Evolutionary conservation across 2,329 filamentous ascomycete species (phyloP).

Genomic region (Ophiosphaerella korrae): DNA sequence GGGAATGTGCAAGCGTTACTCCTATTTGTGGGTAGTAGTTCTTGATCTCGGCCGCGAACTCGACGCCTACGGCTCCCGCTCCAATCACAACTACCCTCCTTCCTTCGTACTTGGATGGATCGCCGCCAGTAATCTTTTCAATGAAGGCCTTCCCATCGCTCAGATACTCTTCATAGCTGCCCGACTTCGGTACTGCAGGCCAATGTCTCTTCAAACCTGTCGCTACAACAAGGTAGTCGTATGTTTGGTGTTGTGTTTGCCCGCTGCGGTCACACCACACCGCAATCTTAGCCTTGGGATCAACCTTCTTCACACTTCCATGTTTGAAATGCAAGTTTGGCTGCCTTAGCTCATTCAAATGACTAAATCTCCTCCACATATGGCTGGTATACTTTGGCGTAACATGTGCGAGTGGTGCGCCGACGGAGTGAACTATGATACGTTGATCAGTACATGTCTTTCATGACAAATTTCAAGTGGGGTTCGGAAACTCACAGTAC

Average conservation of each 20-base stretch:
- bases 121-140: conserved; percentile 45
- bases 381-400: conserved; percentile 67
- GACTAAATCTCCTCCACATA: conserved; percentile 71
- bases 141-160: conserved; percentile 67
- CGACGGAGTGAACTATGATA: conserved; percentile 72
- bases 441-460: conserved; percentile 21
- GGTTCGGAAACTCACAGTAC: conserved; percentile 65
- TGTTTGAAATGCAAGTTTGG: conserved; percentile 68
- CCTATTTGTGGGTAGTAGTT: conserved; percentile 65
- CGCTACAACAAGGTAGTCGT: conserved; percentile 77
- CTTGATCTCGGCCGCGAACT: conserved; percentile 82
- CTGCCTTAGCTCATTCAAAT: conserved; percentile 69
- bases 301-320: conserved; percentile 66
- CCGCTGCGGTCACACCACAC: conserved; percentile 57
- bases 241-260: conserved; percentile 54
- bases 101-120: conserved; percentile 29
- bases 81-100: conserved; percentile 73
- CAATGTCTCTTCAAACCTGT: conserved; percentile 72
- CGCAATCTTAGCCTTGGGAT: conserved; percentile 65
- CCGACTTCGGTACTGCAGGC: conserved; percentile 73
- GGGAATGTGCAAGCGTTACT: conserved; percentile 77
- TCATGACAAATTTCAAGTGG: conserved; percentile 25
- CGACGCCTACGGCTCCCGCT: conserved; percentile 78
- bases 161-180: conserved; percentile 66
- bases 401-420: conserved; percentile 73